These are phyloP conservation scores for Alternaria triticimaculans DNA, from an alignment of 2,329 filamentous ascomycete genomes.

Conservation along the genomic window DNA sequence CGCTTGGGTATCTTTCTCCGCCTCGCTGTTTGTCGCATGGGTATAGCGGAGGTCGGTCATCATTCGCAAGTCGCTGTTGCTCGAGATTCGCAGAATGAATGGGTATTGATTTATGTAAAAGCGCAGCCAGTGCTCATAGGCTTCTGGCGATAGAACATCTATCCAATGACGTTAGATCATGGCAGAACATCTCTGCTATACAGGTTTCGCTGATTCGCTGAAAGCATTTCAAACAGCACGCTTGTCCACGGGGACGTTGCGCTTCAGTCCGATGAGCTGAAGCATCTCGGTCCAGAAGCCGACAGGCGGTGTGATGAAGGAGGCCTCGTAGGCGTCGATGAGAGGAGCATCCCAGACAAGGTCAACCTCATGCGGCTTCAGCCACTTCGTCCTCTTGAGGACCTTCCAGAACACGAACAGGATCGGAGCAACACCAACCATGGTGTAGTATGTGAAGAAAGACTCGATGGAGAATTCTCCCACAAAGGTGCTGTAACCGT, in stretches of 20 bases:
- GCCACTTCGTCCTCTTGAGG: constrained; percentile 62
- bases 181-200: constrained; percentile 4
- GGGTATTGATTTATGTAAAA: constrained; percentile 29
- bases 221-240: constrained; percentile 25
- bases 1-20: constrained; percentile 4
- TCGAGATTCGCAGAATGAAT: constrained; percentile 12
- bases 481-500: constrained; percentile 62
- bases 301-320: constrained; percentile 51
- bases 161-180: constrained; percentile 19
- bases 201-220: neutral
- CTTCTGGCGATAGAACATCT: constrained; percentile 17
- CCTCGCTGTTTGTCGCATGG: constrained; percentile 28
- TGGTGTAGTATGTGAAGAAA: constrained; percentile 64
- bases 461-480: constrained; percentile 54
- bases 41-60: constrained; percentile 12
- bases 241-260: constrained; percentile 40
- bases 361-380: constrained; percentile 59
- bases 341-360: constrained; percentile 52
- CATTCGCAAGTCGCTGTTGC: constrained; percentile 7
- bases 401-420: constrained; percentile 69
- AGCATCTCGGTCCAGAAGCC: constrained; percentile 48
- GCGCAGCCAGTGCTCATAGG: constrained; percentile 5
- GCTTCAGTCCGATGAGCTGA: constrained; percentile 42
- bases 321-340: constrained; percentile 49
- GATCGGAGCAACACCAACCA: constrained; percentile 58